Percentiles rank a stretch among this genome's conserved stretches.
Evolutionary conservation across 2,329 filamentous ascomycete species (phyloP).

Genomic region (Apiospora sp.): DNA sequence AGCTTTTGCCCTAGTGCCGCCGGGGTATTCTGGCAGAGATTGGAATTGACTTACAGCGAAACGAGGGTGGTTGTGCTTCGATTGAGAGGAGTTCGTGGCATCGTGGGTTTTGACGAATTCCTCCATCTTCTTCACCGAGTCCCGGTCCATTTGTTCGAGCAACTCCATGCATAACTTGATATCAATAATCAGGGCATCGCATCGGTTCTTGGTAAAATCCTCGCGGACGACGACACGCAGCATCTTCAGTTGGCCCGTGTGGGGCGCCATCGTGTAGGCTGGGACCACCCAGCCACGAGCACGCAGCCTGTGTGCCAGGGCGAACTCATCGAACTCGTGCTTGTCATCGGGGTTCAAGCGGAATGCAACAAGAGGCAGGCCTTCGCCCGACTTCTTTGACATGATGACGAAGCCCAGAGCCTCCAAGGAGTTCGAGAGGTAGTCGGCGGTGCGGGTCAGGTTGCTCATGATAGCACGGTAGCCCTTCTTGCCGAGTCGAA

Average conservation of each 20-base stretch:
- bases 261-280: slow-evolving; percentile 95
- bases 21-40: too few relatives aligned
- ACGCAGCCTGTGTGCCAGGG: slow-evolving; percentile 84
- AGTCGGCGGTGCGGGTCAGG: slow-evolving; percentile 88
- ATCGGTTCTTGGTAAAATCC: slow-evolving; percentile 85
- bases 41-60: slow-evolving; percentile 54
- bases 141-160: slow-evolving; percentile 77
- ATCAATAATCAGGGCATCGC: slow-evolving; percentile 79
- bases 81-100: slow-evolving; percentile 59
- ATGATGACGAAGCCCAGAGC: slow-evolving; percentile 86
- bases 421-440: slow-evolving; percentile 77
- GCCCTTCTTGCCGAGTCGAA: slow-evolving; percentile 90
- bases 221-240: slow-evolving; percentile 92
- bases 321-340: slow-evolving; percentile 75
- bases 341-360: slow-evolving; percentile 71
- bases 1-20: slow-evolving; percentile 10
- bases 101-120: slow-evolving; percentile 67
- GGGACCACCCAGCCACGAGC: slow-evolving; percentile 92
- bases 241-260: slow-evolving; percentile 86
- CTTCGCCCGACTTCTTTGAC: slow-evolving; percentile 78
- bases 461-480: slow-evolving; percentile 96
- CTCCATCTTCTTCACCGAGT: slow-evolving; percentile 73
- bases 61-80: slow-evolving; percentile 59
- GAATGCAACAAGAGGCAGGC: slow-evolving; percentile 91
- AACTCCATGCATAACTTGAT: slow-evolving; percentile 79